A percentile compares a stretch with the other conserved stretches of the same genome.
Conservation (phyloP, 495 filamentous ascomycete species). For the Hypoxylon crocopeplum region DNA sequence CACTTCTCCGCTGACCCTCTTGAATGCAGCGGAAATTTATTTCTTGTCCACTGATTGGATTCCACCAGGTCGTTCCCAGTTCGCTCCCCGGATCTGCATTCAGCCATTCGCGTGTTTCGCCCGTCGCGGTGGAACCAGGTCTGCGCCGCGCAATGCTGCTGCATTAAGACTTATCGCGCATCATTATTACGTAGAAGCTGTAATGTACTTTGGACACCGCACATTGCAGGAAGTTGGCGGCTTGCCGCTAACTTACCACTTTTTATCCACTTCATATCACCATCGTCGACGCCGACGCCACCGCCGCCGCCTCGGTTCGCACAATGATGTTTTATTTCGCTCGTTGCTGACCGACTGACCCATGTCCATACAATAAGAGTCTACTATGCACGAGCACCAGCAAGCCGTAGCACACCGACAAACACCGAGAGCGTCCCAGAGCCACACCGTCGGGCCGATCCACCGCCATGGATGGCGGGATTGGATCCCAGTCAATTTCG, state of each 20-base stretch:
- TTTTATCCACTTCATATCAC: not conserved
- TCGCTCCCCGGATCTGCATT: constrained; percentile 24
- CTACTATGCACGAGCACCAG: not conserved
- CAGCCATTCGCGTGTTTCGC: not conserved
- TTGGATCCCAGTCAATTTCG: constrained; percentile 1
- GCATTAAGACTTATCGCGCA: not conserved
- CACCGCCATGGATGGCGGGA: constrained; percentile 9
- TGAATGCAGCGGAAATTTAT: not conserved
- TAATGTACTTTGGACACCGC: not conserved
- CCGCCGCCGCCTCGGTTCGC: not conserved
- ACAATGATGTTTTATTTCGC: not conserved
- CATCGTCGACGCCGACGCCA: not conserved
- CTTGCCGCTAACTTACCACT: not conserved
- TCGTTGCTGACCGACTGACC: not conserved
- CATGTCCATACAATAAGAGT: not conserved
- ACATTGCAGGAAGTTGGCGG: not conserved
- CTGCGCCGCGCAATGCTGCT: not conserved
- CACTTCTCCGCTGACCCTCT: too few species aligned
- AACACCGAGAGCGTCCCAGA: not conserved
- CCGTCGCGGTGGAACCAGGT: not conserved
- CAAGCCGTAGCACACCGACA: not conserved
- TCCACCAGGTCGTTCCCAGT: constrained; percentile 2
- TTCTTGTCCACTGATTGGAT: constrained; percentile 6
- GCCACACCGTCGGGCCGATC: constrained; percentile 18
- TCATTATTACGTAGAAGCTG: not conserved